phyloP scores from a whole-genome alignment of 306 rosid genomes.

The Luffa acutangula region DNA sequence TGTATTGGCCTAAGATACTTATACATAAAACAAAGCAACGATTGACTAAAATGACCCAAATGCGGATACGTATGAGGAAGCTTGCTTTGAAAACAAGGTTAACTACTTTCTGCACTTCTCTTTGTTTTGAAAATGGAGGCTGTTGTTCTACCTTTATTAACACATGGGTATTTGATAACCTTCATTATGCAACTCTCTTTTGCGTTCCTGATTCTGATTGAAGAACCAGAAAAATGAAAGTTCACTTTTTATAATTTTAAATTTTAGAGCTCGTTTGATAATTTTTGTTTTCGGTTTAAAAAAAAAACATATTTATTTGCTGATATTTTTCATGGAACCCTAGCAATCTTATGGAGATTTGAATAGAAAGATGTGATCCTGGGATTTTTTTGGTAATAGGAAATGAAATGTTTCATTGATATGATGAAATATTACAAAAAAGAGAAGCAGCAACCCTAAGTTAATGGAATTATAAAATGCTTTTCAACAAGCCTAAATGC shows the following conservation, averaged over 20 bases:
- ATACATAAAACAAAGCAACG: constrained; percentile 88
- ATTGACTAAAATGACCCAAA: constrained; percentile 87
- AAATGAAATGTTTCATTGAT: neutral
- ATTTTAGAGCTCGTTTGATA: neutral
- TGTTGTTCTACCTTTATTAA: neutral
- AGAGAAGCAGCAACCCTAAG: neutral
- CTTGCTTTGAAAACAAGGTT: constrained; percentile 87
- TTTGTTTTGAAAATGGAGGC: neutral
- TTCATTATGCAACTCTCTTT: neutral
- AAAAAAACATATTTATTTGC: neutral
- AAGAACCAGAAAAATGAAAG: neutral
- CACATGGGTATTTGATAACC: neutral
- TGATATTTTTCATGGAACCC: neutral
- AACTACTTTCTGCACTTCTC: neutral
- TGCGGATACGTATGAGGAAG: constrained; percentile 90
- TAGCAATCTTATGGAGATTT: neutral
- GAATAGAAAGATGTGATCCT: neutral
- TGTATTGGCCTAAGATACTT: constrained; percentile 93
- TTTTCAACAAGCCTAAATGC: neutral
- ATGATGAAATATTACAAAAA: neutral
- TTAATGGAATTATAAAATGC: neutral
- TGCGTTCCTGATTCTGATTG: neutral
- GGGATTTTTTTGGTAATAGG: neutral
- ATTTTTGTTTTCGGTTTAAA: neutral
- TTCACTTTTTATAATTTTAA: neutral